Evolutionary conservation across 768 basidiomycete species (phyloP).

Genomic region (Tephrocybe sp.): DNA sequence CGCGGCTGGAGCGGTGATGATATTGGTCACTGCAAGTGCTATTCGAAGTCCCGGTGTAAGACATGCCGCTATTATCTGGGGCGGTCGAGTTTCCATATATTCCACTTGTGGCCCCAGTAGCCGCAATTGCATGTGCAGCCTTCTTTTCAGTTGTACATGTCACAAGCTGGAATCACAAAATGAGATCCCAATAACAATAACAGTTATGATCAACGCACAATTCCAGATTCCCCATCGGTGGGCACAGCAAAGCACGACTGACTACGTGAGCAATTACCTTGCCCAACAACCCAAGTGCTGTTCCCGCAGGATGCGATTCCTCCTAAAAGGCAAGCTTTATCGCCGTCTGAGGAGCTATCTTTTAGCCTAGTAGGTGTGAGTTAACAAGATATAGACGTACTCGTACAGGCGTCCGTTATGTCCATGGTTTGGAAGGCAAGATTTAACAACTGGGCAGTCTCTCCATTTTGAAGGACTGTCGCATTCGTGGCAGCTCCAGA

Average conservation of each 20-base stretch:
- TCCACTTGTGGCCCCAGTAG: constrained; percentile 44
- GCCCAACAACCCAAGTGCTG: constrained; percentile 35
- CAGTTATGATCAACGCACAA: constrained; percentile 30
- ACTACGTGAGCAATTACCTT: constrained; percentile 30
- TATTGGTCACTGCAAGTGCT: constrained; percentile 1
- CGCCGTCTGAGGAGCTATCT: constrained; percentile 28
- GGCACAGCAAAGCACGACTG: constrained; percentile 55
- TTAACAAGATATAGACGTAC: constrained; percentile 26
- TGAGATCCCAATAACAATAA: not conserved
- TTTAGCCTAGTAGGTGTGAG: not conserved
- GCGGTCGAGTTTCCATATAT: constrained; percentile 25
- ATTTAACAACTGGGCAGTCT: constrained; percentile 51
- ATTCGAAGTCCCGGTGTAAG: constrained; percentile 12
- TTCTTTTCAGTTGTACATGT: constrained; percentile 50
- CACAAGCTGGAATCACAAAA: constrained; percentile 31
- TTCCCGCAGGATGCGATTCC: constrained; percentile 39
- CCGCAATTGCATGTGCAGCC: constrained; percentile 41
- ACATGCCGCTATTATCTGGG: not conserved
- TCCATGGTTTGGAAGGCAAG: constrained; percentile 39
- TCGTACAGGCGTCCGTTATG: constrained; percentile 38
- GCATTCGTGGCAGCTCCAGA: constrained; percentile 30
- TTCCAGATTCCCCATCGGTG: constrained; percentile 36
- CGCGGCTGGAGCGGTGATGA: not conserved
- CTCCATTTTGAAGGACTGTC: constrained; percentile 46
- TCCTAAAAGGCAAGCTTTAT: constrained; percentile 42